Percentiles rank a stretch among this genome's conserved stretches.
Evolutionary conservation across 2,329 filamentous ascomycete species (phyloP).

Genomic region (Chaetomium olivaceum): DNA sequence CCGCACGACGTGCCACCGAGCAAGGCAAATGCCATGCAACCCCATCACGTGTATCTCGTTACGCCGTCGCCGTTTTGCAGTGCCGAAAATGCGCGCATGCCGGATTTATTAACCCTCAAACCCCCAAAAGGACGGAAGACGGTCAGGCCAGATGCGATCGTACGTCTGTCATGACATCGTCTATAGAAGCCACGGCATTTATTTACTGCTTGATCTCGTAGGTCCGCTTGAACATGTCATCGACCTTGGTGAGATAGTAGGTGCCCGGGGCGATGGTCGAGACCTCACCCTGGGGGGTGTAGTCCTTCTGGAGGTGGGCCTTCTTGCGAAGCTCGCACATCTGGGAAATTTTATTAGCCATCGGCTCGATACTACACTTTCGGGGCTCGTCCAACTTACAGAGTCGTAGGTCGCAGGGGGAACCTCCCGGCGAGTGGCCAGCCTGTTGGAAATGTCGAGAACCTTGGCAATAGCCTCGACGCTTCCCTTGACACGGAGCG

Average conservation of each 20-base stretch:
- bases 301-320: slow-evolving; percentile 80
- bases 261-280: slow-evolving; percentile 66
- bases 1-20: neutral
- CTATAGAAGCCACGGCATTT: neutral
- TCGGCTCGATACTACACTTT: neutral
- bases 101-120: slow-evolving; percentile 15
- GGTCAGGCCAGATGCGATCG: neutral
- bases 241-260: slow-evolving; percentile 79
- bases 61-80: slow-evolving; percentile 11
- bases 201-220: slow-evolving; percentile 73
- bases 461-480: slow-evolving; percentile 67
- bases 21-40: slow-evolving; percentile 10
- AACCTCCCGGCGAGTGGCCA: slow-evolving; percentile 66
- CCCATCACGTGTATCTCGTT: slow-evolving; percentile 6
- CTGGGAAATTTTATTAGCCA: slow-evolving; percentile 34
- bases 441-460: slow-evolving; percentile 68
- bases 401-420: slow-evolving; percentile 72
- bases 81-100: slow-evolving; percentile 10
- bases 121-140: neutral
- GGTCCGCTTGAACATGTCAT: slow-evolving; percentile 82
- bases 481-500: slow-evolving; percentile 71
- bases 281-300: slow-evolving; percentile 65
- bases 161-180: neutral
- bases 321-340: slow-evolving; percentile 81
- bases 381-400: slow-evolving; percentile 49